phyloP scores from a whole-genome alignment of 1,139 yeast species.

The Meyerozyma smithsonii region DNA sequence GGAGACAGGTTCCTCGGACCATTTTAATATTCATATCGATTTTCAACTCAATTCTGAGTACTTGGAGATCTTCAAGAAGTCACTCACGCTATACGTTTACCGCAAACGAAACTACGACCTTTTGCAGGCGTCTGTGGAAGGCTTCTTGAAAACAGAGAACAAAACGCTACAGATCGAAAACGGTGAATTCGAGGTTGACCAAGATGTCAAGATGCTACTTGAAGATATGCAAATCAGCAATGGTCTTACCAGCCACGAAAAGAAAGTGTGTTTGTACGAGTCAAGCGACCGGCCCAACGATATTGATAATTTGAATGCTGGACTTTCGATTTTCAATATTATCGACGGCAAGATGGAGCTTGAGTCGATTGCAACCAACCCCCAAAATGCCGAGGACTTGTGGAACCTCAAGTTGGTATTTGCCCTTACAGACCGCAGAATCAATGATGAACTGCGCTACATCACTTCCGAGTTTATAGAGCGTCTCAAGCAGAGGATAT shows the following conservation, averaged over 20 bases:
- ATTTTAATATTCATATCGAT: constrained; percentile 42
- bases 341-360: constrained; percentile 57
- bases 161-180: constrained; percentile 26
- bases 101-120: constrained; percentile 40
- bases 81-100: constrained; percentile 48
- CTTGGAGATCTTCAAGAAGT: constrained; percentile 39
- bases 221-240: constrained; percentile 21
- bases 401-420: constrained; percentile 66
- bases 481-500: constrained; percentile 40
- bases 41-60: constrained; percentile 34
- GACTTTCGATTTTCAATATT: constrained; percentile 40
- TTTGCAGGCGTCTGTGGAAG: constrained; percentile 31
- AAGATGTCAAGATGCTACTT: constrained; percentile 21
- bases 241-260: constrained; percentile 29
- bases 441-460: constrained; percentile 32
- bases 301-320: constrained; percentile 14
- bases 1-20: constrained; percentile 37
- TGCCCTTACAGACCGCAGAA: constrained; percentile 49
- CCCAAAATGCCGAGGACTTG: constrained; percentile 49
- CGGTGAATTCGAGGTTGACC: constrained; percentile 22
- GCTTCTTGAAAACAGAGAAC: constrained; percentile 33
- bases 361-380: constrained; percentile 37
- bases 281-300: constrained; percentile 15
- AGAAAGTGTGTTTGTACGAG: constrained; percentile 30
- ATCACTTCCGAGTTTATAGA: constrained; percentile 49